Percentiles rank a stretch among this genome's conserved stretches.
Evolutionary conservation across 148 eudicot species (phyloP).

Genomic region (Dysphania ambrosioides): DNA sequence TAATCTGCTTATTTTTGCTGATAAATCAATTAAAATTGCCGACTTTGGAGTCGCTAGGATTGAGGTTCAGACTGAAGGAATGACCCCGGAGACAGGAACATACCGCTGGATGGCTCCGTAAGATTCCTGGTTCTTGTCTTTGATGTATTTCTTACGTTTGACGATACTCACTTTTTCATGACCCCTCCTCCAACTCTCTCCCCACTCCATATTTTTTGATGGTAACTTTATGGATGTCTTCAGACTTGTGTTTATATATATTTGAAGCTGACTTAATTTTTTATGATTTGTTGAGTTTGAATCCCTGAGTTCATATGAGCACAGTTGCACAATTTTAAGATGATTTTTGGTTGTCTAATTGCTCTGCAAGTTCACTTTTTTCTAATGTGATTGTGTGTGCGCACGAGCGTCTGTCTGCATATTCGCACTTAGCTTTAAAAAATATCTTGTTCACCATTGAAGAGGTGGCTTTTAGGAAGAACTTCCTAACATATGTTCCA

Average conservation of each 20-base stretch:
- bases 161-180: no score
- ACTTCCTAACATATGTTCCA: not conserved
- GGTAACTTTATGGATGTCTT: no score
- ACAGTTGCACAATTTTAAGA: not conserved
- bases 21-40: slow-evolving; percentile 91
- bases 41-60: slow-evolving; percentile 99
- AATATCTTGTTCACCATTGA: not conserved
- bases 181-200: no score
- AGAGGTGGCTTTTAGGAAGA: not conserved
- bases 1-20: slow-evolving; percentile 82
- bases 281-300: not conserved
- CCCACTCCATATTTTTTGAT: no score
- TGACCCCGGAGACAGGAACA: slow-evolving; percentile 99
- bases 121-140: slow-evolving; percentile 27
- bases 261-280: not conserved
- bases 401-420: not conserved
- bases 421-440: no score
- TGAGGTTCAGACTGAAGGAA: slow-evolving; percentile 98
- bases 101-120: slow-evolving; percentile 99
- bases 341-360: not conserved
- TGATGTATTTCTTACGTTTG: slow-evolving; percentile 2
- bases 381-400: not conserved
- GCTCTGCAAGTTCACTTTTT: not conserved
- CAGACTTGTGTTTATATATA: no score
- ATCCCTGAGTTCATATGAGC: no score